These are phyloP conservation scores for Clarireedia sp. DNA, from an alignment of 2,329 filamentous ascomycete genomes.

Conservation along the genomic window DNA sequence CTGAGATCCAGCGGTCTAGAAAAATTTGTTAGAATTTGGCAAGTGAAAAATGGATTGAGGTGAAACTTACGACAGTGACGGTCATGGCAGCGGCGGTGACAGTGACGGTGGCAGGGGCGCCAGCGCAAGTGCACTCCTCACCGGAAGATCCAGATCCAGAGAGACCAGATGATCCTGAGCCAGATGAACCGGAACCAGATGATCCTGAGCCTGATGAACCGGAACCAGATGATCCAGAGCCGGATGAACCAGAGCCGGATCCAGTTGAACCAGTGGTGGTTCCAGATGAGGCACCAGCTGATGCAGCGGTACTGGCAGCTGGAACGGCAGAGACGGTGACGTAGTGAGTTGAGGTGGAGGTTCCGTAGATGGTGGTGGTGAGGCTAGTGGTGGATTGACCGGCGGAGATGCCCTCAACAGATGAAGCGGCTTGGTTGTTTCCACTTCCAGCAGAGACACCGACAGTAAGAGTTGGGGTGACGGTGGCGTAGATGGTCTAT, in stretches of 20 bases:
- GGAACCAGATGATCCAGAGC: background rate
- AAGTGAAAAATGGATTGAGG: background rate
- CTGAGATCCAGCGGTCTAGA: slow-evolving; percentile 12
- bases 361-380: slow-evolving; percentile 16
- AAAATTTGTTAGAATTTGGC: background rate
- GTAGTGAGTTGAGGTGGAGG: slow-evolving; percentile 18
- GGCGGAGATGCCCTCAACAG: background rate
- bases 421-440: slow-evolving; percentile 2
- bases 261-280: background rate
- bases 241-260: slow-evolving; percentile 1
- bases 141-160: slow-evolving; percentile 6
- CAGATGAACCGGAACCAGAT: background rate
- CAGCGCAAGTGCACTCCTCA: slow-evolving; percentile 7
- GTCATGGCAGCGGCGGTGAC: slow-evolving; percentile 23
- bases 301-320: background rate
- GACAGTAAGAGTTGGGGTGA: background rate
- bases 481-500: slow-evolving; percentile 21
- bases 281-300: slow-evolving; percentile 7
- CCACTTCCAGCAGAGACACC: background rate
- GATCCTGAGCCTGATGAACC: background rate
- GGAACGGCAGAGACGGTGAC: slow-evolving; percentile 15
- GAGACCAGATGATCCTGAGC: background rate
- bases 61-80: slow-evolving; percentile 24
- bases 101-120: slow-evolving; percentile 21
- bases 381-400: slow-evolving; percentile 2